Conservation (phyloP, 2,329 filamentous ascomycete species). For the Epichloe sibirici region DNA sequence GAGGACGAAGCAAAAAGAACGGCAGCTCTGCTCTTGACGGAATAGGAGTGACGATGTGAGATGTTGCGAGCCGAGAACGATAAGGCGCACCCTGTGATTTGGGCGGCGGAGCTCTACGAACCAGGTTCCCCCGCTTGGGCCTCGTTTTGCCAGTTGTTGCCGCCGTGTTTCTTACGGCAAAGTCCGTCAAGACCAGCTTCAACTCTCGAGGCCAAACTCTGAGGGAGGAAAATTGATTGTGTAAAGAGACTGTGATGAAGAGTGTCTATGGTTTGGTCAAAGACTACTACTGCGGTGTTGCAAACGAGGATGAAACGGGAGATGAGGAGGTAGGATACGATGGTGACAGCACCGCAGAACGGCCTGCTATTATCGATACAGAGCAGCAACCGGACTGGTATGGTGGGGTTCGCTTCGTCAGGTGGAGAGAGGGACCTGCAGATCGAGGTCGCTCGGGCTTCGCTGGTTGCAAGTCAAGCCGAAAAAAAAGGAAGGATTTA, state of each 20-base stretch:
- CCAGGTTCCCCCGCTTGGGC: conserved; percentile 7
- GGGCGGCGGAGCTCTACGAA: conserved; percentile 2
- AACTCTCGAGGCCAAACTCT: not conserved
- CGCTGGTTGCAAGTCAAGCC: no score
- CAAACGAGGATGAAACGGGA: not conserved
- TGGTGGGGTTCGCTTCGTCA: not conserved
- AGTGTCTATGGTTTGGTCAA: not conserved
- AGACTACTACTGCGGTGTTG: not conserved
- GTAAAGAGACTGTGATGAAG: not conserved
- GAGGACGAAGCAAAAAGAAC: not conserved
- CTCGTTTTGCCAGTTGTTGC: conserved; percentile 1
- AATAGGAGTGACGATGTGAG: conserved; percentile 1
- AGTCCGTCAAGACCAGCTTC: not conserved
- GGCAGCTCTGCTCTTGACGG: not conserved
- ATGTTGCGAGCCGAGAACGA: conserved; percentile 1
- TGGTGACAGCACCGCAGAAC: not conserved
- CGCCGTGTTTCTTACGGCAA: not conserved
- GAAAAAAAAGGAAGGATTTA: no score
- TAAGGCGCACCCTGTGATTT: conserved; percentile 2
- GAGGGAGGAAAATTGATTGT: not conserved
- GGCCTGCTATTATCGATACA: not conserved
- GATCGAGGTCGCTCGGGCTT: not conserved
- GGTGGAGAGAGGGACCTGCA: not conserved
- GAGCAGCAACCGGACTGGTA: no score
- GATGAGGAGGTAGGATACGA: not conserved